Percentiles rank a stretch among this genome's conserved stretches.
Evolutionary conservation across 768 basidiomycete species (phyloP).

Genomic region (Leccinum fibrillosum): DNA sequence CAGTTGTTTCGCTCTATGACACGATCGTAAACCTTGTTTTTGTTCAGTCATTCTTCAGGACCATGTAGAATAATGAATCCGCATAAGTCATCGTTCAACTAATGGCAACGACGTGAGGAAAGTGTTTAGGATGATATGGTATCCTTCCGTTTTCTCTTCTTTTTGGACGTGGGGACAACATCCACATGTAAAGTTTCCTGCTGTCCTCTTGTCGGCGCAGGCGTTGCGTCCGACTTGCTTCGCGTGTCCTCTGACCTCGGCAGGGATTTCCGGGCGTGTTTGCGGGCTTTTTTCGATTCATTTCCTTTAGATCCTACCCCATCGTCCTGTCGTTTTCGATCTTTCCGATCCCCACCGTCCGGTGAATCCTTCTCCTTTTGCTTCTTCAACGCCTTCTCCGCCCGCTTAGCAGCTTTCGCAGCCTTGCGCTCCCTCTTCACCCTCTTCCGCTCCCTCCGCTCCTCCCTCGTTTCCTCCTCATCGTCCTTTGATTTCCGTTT

Average conservation of each 20-base stretch:
- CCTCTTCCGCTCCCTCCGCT: conserved; percentile 22
- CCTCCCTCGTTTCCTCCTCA: conserved; percentile 16
- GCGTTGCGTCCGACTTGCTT: not conserved
- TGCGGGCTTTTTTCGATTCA: conserved; percentile 5
- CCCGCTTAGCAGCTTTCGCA: conserved; percentile 14
- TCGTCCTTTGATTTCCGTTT: conserved; percentile 11
- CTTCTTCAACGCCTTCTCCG: conserved; percentile 1
- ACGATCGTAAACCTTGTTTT: conserved; percentile 10
- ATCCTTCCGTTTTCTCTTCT: conserved; percentile 22
- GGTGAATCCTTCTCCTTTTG: not conserved
- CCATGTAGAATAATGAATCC: conserved; percentile 27
- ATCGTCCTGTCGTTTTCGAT: not conserved
- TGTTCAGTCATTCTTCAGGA: conserved; percentile 15
- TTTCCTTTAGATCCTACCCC: not conserved
- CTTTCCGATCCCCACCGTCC: not conserved
- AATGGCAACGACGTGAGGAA: not conserved
- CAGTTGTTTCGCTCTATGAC: conserved; percentile 9
- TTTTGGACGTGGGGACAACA: conserved; percentile 8
- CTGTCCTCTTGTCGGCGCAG: not conserved
- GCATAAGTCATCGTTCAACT: conserved; percentile 6
- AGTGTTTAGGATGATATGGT: conserved; percentile 8
- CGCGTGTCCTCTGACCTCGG: conserved; percentile 5
- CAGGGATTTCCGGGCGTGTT: conserved; percentile 6
- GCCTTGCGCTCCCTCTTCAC: conserved; percentile 22
- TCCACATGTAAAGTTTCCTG: conserved; percentile 4